Conservation (phyloP, 225 moss, liverwort and hornwort genomes). For the Asterella californica region DNA sequence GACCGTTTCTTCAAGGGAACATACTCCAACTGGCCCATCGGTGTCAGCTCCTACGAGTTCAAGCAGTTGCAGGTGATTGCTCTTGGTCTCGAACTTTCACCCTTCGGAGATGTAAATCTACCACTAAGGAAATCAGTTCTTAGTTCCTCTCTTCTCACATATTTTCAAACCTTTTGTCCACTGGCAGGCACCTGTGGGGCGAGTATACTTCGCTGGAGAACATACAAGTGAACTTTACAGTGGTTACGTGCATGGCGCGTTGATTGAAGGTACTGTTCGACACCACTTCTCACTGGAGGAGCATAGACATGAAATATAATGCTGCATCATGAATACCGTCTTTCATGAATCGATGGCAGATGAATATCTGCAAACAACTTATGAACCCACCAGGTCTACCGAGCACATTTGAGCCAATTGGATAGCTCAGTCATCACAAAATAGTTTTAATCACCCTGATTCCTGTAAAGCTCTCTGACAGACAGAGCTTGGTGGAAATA, state of each 20-base stretch:
- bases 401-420: too few species aligned
- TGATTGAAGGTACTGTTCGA: conserved; percentile 37
- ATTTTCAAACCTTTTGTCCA: neutral
- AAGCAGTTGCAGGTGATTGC: conserved; percentile 7
- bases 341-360: too few species aligned
- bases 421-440: too few species aligned
- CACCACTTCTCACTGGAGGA: neutral
- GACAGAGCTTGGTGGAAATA: too few species aligned
- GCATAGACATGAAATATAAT: too few species aligned
- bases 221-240: conserved; percentile 49
- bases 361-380: too few species aligned
- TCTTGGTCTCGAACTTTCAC: neutral
- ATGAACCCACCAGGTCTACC: too few species aligned
- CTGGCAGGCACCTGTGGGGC: conserved; percentile 44
- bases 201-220: conserved; percentile 65
- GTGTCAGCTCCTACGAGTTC: conserved; percentile 26
- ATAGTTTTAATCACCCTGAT: too few species aligned
- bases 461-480: too few species aligned
- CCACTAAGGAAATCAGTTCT: too few species aligned
- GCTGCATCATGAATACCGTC: too few species aligned
- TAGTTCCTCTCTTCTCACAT: neutral
- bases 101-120: neutral
- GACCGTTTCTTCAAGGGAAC: conserved; percentile 48
- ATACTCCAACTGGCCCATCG: conserved; percentile 68
- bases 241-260: conserved; percentile 67